phyloP scores from a whole-genome alignment of 441 rosid genomes.

The Brassica balearica region DNA sequence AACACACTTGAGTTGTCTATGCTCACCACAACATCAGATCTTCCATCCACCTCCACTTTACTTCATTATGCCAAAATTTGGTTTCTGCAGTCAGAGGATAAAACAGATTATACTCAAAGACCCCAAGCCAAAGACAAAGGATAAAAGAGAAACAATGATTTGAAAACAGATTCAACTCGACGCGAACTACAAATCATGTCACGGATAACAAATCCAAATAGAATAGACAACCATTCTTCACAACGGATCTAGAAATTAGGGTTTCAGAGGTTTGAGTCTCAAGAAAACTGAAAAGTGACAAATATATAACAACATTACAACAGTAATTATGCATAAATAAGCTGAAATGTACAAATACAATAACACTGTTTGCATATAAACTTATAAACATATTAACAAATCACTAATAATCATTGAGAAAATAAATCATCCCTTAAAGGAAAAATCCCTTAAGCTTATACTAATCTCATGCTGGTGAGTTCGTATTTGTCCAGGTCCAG shows the following conservation, averaged over 20 bases:
- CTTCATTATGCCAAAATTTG: too few relatives aligned
- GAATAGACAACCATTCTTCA: neutral
- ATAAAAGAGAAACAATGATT: too few relatives aligned
- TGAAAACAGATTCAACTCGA: too few relatives aligned
- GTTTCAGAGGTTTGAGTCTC: neutral
- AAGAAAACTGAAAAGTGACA: neutral
- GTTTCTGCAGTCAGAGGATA: too few relatives aligned
- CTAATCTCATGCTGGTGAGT: constrained; percentile 44
- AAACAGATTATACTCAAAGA: too few relatives aligned
- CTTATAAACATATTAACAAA: neutral
- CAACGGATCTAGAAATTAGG: neutral
- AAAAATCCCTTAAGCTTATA: constrained; percentile 45
- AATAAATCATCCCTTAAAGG: constrained; percentile 47
- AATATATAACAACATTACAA: constrained; percentile 2
- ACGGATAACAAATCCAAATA: neutral
- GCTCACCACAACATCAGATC: too few relatives aligned
- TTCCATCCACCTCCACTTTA: too few relatives aligned
- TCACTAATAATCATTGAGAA: neutral
- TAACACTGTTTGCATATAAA: neutral
- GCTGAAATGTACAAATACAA: constrained; percentile 24
- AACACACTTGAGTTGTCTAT: too few relatives aligned
- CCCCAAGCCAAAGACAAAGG: too few relatives aligned
- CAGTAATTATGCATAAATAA: neutral
- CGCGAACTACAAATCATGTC: neutral
- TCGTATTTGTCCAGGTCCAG: constrained; percentile 23